Evolutionary conservation across 805 yeast species (phyloP).

Genomic region (Barnettozyma pratensis): DNA sequence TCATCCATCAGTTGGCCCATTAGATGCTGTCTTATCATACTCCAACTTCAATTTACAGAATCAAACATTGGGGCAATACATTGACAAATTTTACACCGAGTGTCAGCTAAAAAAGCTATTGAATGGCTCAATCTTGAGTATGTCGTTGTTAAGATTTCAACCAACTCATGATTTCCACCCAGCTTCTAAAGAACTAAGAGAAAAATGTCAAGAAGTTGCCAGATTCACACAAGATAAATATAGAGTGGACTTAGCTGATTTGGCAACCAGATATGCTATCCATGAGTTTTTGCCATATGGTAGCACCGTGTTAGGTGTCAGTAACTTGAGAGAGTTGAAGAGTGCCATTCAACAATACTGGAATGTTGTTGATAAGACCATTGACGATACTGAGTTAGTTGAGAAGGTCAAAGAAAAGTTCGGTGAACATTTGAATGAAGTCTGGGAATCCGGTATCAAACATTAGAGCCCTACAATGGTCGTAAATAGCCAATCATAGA

Average conservation of each 20-base stretch:
- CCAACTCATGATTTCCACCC: conserved; percentile 79
- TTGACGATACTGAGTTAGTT: conserved; percentile 29
- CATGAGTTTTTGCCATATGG: conserved; percentile 38
- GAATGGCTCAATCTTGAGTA: conserved; percentile 82
- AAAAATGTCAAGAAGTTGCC: conserved; percentile 34
- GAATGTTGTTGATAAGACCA: conserved; percentile 32
- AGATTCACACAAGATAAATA: conserved; percentile 30
- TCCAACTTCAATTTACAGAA: conserved; percentile 83
- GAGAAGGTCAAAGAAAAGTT: conserved; percentile 40
- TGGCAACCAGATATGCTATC: conserved; percentile 75
- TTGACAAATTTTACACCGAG: conserved; percentile 42
- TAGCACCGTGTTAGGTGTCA: conserved; percentile 70
- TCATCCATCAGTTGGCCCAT: conserved; percentile 44
- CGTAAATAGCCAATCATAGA: no score
- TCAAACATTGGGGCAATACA: conserved; percentile 41
- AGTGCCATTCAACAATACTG: conserved; percentile 57
- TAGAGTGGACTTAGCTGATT: conserved; percentile 67
- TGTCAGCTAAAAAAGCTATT: conserved; percentile 55
- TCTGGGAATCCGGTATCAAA: conserved; percentile 54
- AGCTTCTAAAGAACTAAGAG: conserved; percentile 52
- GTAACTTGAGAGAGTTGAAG: conserved; percentile 56
- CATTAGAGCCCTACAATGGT: conserved; percentile 5
- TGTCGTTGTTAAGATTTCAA: conserved; percentile 74
- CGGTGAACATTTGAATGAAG: conserved; percentile 55
- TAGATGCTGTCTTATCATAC: conserved; percentile 77